A percentile compares a stretch with the other conserved stretches of the same genome.
Evolutionary conservation across 495 filamentous ascomycete genomes (phyloP).

Genomic region (Eremomyces bilateralis): DNA sequence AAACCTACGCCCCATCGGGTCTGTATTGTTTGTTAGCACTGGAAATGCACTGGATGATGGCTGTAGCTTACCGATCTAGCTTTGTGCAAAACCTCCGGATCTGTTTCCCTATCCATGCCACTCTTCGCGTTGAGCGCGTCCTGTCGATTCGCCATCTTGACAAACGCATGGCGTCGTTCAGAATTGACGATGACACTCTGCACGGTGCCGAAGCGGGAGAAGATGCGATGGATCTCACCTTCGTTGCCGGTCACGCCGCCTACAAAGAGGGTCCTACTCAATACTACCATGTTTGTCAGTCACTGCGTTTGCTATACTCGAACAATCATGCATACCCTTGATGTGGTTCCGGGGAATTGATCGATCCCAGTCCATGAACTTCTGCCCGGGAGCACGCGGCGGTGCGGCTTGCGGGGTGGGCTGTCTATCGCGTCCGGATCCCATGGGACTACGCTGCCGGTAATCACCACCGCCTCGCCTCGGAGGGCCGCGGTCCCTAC

Average conservation of each 20-base stretch:
- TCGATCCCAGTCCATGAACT: constrained; percentile 64
- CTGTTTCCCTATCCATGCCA: constrained; percentile 69
- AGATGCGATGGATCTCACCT: constrained; percentile 53
- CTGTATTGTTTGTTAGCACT: constrained; percentile 19
- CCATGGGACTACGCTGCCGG: constrained; percentile 58
- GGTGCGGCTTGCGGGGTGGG: constrained; percentile 20
- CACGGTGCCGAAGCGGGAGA: constrained; percentile 60
- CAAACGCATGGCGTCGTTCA: constrained; percentile 94
- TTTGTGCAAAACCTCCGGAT: constrained; percentile 50
- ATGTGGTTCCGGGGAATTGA: constrained; percentile 51
- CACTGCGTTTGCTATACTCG: no score
- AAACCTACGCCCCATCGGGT: constrained; percentile 97
- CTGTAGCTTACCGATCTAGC: constrained; percentile 33
- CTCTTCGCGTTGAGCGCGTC: constrained; percentile 70
- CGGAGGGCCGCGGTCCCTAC: constrained; percentile 4
- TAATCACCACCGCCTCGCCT: constrained; percentile 29
- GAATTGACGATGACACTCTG: constrained; percentile 96
- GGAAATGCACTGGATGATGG: background rate
- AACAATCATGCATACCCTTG: constrained; percentile 57
- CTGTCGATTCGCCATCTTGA: constrained; percentile 83
- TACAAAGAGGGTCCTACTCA: constrained; percentile 89
- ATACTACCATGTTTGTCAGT: no score
- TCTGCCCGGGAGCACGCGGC: no score
- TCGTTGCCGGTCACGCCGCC: constrained; percentile 86
- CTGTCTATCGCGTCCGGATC: constrained; percentile 1